These are phyloP conservation scores for Solanum aculeatissimum DNA, from an alignment of 305 asterid genomes.

Conservation along the genomic window DNA sequence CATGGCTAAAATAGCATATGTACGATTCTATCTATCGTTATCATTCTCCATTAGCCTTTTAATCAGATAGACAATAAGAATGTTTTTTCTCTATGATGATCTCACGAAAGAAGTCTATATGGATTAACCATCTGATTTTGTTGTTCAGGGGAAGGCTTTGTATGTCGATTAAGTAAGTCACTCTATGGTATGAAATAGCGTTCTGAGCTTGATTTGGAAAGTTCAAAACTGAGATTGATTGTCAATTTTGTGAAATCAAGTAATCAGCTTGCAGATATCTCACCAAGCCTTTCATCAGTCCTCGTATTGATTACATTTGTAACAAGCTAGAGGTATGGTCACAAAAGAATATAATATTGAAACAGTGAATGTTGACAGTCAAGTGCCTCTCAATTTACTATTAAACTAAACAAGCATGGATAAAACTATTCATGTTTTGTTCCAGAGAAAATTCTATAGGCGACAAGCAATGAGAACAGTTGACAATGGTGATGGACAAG, in stretches of 20 bases:
- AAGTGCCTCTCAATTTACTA: background rate
- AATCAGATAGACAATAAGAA: background rate
- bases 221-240: background rate
- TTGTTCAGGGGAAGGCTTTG: background rate
- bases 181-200: background rate
- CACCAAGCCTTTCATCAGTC: background rate
- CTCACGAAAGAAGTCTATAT: background rate
- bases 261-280: background rate
- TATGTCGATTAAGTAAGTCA: background rate
- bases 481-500: background rate
- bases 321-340: background rate
- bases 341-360: background rate
- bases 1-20: background rate
- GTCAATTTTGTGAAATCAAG: background rate
- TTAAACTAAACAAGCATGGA: background rate
- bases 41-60: background rate
- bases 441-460: background rate
- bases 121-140: background rate
- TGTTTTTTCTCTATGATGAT: background rate
- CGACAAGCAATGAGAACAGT: background rate
- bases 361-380: background rate
- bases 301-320: background rate
- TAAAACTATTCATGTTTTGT: background rate
- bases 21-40: background rate
- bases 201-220: background rate